phyloP scores from a whole-genome alignment of 1,284 basidiomycete species.

The Ceratobasidium sp. region DNA sequence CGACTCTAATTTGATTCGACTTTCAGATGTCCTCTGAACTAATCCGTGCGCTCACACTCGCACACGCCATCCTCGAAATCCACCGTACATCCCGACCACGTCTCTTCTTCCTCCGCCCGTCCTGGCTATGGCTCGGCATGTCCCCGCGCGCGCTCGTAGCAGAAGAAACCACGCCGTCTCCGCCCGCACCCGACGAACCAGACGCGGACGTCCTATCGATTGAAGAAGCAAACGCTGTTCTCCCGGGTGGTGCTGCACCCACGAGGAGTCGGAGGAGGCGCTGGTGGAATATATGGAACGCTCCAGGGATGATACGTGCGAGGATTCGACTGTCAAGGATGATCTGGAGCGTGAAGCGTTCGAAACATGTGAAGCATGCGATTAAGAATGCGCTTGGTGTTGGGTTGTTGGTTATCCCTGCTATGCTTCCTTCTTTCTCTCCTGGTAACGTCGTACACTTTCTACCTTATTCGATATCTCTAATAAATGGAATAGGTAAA shows the following conservation, averaged over 20 bases:
- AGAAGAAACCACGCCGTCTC: not conserved
- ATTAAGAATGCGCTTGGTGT: constrained; percentile 37
- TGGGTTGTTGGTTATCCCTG: constrained; percentile 35
- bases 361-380: constrained; percentile 36
- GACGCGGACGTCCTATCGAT: constrained; percentile 21
- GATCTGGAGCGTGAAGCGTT: constrained; percentile 31
- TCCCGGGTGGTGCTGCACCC: not conserved
- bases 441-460: not conserved
- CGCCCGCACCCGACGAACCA: not conserved
- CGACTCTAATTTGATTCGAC: not conserved
- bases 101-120: constrained; percentile 64
- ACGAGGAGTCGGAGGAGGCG: not conserved
- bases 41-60: constrained; percentile 45
- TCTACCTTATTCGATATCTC: too few relatives aligned
- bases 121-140: constrained; percentile 65
- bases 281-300: constrained; percentile 4
- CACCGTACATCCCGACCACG: constrained; percentile 57
- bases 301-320: not conserved
- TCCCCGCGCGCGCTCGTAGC: constrained; percentile 54
- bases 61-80: constrained; percentile 56
- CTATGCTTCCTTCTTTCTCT: constrained; percentile 13
- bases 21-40: constrained; percentile 33
- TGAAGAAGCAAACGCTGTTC: constrained; percentile 17
- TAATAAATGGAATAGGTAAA: constrained; percentile 6
- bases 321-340: constrained; percentile 21